phyloP scores from a whole-genome alignment of 352 stramenopile species.

The Phytophthora macrochlamydospora region DNA sequence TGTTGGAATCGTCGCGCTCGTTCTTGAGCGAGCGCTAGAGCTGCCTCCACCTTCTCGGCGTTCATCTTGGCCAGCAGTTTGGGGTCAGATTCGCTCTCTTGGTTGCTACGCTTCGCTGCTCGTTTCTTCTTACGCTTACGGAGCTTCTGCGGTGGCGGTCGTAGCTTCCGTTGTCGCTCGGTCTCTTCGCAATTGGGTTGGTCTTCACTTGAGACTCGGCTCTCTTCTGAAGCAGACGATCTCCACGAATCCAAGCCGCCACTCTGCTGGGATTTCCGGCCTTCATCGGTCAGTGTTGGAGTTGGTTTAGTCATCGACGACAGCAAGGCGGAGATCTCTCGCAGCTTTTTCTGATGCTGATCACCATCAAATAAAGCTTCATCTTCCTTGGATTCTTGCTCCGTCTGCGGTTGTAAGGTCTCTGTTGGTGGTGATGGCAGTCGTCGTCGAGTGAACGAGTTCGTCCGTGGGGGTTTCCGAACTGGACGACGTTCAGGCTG shows the following conservation, averaged over 20 bases:
- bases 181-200: constrained; percentile 8
- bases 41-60: constrained; percentile 41
- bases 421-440: constrained; percentile 10
- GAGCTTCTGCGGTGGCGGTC: constrained; percentile 28
- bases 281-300: constrained; percentile 1
- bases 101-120: constrained; percentile 16
- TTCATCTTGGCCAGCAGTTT: constrained; percentile 26
- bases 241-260: constrained; percentile 15
- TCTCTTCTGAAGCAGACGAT: constrained; percentile 11
- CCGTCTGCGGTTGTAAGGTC: not conserved
- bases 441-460: constrained; percentile 29
- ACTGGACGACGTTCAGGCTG: not conserved
- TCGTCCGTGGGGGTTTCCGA: constrained; percentile 8
- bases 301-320: not conserved
- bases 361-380: constrained; percentile 7
- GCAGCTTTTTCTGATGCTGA: constrained; percentile 6
- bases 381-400: not conserved
- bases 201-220: constrained; percentile 4
- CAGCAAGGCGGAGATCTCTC: constrained; percentile 3
- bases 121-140: constrained; percentile 33
- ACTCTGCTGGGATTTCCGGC: constrained; percentile 9
- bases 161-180: constrained; percentile 15
- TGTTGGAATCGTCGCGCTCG: constrained; percentile 37
- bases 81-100: constrained; percentile 21
- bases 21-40: constrained; percentile 42